Evolutionary conservation across 2,329 filamentous ascomycete genomes (phyloP).

Genomic region (Boeremia exigua): DNA sequence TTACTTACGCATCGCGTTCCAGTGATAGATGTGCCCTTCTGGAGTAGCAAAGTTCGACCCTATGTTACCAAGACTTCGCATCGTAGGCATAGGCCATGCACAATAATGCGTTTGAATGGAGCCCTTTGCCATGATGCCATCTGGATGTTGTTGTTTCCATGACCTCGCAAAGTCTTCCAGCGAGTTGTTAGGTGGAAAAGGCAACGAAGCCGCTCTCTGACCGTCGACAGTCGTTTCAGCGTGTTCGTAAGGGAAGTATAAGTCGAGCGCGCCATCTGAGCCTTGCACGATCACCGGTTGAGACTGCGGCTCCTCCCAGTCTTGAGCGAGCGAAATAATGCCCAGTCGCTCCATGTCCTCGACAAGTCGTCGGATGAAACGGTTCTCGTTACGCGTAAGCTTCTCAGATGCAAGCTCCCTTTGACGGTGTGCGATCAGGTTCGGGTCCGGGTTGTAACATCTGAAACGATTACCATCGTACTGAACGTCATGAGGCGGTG

Average conservation of each 20-base stretch:
- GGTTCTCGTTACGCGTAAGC: conserved; percentile 25
- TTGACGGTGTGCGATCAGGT: conserved; percentile 16
- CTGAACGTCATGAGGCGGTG: conserved; percentile 29
- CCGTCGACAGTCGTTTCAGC: conserved; percentile 8
- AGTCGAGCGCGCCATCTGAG: conserved; percentile 29
- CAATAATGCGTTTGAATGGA: conserved; percentile 39
- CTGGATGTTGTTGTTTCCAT: conserved; percentile 27
- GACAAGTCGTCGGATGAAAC: conserved; percentile 31
- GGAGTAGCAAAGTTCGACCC: conserved; percentile 34
- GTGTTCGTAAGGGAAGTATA: conserved; percentile 37
- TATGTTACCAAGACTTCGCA: conserved; percentile 30
- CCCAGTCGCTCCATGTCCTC: conserved; percentile 39
- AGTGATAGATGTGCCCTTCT: conserved; percentile 40
- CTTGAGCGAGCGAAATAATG: conserved; percentile 23
- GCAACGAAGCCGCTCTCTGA: conserved; percentile 21
- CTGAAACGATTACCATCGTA: conserved; percentile 36
- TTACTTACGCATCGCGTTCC: conserved; percentile 39
- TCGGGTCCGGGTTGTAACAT: conserved; percentile 24
- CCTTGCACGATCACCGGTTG: conserved; percentile 31
- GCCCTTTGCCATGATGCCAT: conserved; percentile 35
- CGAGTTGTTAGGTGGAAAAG: conserved; percentile 23
- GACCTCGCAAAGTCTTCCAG: conserved; percentile 27
- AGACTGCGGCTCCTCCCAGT: conserved; percentile 33
- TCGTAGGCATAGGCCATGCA: conserved; percentile 39
- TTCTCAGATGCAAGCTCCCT: conserved; percentile 6